Evolutionary conservation across 768 basidiomycete genomes (phyloP).

Genomic region (Suillus weaverae): DNA sequence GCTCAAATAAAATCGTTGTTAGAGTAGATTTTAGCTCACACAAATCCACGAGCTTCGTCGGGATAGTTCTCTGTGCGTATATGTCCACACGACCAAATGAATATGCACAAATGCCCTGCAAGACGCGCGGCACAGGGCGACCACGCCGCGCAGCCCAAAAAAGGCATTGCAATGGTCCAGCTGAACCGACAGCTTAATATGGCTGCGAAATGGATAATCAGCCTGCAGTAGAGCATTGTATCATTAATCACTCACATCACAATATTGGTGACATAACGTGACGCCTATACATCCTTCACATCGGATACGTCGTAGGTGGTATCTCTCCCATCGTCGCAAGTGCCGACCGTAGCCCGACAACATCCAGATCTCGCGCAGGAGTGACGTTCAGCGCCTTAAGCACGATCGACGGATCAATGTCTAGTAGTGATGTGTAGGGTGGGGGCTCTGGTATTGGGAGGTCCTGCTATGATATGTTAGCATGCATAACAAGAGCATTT

Average conservation of each 20-base stretch:
- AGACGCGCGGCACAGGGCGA: background rate
- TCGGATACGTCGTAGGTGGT: conserved; percentile 22
- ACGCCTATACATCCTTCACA: conserved; percentile 3
- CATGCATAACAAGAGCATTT: background rate
- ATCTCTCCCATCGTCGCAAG: conserved; percentile 22
- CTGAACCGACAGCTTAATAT: background rate
- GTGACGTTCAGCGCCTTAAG: conserved; percentile 55
- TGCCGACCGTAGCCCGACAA: conserved; percentile 22
- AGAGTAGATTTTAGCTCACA: background rate
- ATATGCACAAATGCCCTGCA: background rate
- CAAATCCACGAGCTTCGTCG: background rate
- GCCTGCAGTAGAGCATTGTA: background rate
- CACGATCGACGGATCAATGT: conserved; percentile 46
- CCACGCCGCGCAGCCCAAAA: background rate
- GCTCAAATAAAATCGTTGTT: background rate
- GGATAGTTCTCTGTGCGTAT: background rate
- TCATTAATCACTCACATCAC: background rate
- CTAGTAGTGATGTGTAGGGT: conserved; percentile 38
- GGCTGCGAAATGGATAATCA: background rate
- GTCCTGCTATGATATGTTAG: conserved; percentile 29
- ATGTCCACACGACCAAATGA: background rate
- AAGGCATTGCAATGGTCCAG: background rate
- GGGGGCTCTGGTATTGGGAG: conserved; percentile 45
- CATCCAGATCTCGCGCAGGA: conserved; percentile 47
- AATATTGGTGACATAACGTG: background rate